Evolutionary conservation across 305 asterid species (phyloP), one percentile per base, ranked within the genome.

Genomic region (Stenogyne calaminthoides): DNA sequence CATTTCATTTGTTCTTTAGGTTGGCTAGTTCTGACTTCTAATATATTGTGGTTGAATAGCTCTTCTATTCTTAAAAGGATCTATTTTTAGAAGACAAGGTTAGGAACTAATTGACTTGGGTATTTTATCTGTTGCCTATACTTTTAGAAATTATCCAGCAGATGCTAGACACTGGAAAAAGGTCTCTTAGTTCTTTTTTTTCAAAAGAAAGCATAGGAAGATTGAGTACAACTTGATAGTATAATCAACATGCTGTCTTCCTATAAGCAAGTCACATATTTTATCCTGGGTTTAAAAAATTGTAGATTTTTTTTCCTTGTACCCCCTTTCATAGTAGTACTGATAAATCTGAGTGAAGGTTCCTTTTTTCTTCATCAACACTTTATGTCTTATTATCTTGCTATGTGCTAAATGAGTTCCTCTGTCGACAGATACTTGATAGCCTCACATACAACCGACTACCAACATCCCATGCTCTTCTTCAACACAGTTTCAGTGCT

Each of bases 401-500:
- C 32, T 12, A 36, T 39, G 18, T 40, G 44, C 64, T 70, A 55
- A 72, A n/a, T 51, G 25, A 3, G 42, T 25, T 70, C 63, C 49
- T 25, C 42, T 57, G 20, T 70, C 64, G 71, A 68, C 96, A 94
- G 99, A 70, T 94, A 94, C 86, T 84, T 94, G 91, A 90, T 94
- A 75, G 96, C 99, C 70, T 89, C 96, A 16, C 97, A 94, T 68
- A 94, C 99, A 51, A 94, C 97, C 7, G 99, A 94, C 78, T 94
- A 94, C 83, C 87, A 85, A 71, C 88, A 94, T 47, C 97, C 99
- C 0, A 91, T 94, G 99, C 87, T 94, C 74, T 86, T 87, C 79
- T 74, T 91, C 73, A 91, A 91, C 88, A 91, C 99, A 18, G 51
- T 94, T 52, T 91, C 97, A 14, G 97, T 91, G 71, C 78, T 88